Percentiles rank a stretch among this genome's conserved stretches.
Conservation (phyloP, 805 yeast genomes). For the Sugiyamaella boreocaroliniensis region DNA sequence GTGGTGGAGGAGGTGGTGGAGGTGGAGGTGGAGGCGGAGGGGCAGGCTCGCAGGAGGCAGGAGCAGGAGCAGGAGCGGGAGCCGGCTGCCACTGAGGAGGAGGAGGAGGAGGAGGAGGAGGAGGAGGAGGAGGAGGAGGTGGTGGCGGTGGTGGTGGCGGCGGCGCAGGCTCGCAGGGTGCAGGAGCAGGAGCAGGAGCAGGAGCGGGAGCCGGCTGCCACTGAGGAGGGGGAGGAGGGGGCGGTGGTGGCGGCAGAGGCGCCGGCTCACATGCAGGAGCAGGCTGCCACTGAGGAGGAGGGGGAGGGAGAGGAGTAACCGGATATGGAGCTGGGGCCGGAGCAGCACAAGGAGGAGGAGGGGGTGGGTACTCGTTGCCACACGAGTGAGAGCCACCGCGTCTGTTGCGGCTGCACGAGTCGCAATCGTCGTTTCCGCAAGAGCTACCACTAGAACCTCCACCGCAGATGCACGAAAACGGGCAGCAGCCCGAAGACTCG, state of each 20-base stretch:
- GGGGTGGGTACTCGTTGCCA: slow-evolving; percentile 4
- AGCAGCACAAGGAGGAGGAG: slow-evolving; percentile 4
- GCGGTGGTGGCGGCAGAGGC: slow-evolving; percentile 2
- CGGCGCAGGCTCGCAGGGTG: slow-evolving; percentile 4
- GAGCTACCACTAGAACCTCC: slow-evolving; percentile 4
- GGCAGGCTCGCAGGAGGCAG: slow-evolving; percentile 5
- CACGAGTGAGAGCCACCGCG: not conserved
- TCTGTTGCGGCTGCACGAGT: not conserved
- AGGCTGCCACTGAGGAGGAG: slow-evolving; percentile 5
- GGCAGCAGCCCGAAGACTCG: not conserved
- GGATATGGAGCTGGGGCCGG: slow-evolving; percentile 9
- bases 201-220: not conserved
- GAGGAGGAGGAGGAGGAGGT: no score
- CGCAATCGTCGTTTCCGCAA: slow-evolving; percentile 7
- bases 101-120: slow-evolving; percentile 5
- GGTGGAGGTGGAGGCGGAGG: slow-evolving; percentile 8
- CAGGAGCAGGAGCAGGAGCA: slow-evolving; percentile 3
- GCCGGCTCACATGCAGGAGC: no score
- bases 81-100: not conserved
- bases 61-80: not conserved
- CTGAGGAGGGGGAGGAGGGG: slow-evolving; percentile 5
- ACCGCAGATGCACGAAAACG: slow-evolving; percentile 1
- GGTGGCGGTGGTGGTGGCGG: slow-evolving; percentile 9
- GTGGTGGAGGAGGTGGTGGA: no score
- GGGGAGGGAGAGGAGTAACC: slow-evolving; percentile 8